These are phyloP conservation scores for Coffea eugenioides DNA, from an alignment of 257 asterid species.

Conservation along the genomic window DNA sequence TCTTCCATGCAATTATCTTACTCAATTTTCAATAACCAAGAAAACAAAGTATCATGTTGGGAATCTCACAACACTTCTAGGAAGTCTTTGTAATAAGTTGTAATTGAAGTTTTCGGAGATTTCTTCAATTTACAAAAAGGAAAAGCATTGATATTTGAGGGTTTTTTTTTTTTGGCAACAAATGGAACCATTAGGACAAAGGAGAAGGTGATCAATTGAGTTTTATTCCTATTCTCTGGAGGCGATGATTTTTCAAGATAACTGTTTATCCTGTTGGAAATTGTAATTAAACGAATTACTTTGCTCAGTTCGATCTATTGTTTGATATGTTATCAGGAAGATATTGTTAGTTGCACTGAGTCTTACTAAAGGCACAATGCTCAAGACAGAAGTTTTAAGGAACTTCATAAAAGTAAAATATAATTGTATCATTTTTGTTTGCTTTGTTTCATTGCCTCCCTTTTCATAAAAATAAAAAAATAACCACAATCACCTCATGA, in stretches of 20 bases:
- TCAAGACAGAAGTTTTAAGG: not conserved
- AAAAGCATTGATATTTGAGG: not conserved
- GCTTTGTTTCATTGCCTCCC: not conserved
- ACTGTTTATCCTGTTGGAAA: not conserved
- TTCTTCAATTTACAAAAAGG: not conserved
- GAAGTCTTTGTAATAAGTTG: not conserved
- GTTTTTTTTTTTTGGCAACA: not conserved
- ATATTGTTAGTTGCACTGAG: no score
- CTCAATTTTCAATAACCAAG: not conserved
- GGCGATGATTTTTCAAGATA: not conserved
- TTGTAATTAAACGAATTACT: not conserved
- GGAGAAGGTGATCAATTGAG: not conserved
- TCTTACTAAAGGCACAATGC: not conserved
- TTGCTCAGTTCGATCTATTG: not conserved
- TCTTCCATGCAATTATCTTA: not conserved
- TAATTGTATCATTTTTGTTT: not conserved
- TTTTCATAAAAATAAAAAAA: not conserved
- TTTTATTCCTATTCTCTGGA: not conserved
- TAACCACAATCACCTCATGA: not conserved
- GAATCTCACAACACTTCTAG: not conserved
- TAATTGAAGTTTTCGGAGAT: not conserved
- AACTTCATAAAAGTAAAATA: not conserved
- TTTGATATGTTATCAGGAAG: no score
- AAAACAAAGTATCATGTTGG: no score
- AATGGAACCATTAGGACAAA: not conserved